Evolutionary conservation across 495 filamentous ascomycete genomes (phyloP).

Genomic region (Geoglossum glabrum): DNA sequence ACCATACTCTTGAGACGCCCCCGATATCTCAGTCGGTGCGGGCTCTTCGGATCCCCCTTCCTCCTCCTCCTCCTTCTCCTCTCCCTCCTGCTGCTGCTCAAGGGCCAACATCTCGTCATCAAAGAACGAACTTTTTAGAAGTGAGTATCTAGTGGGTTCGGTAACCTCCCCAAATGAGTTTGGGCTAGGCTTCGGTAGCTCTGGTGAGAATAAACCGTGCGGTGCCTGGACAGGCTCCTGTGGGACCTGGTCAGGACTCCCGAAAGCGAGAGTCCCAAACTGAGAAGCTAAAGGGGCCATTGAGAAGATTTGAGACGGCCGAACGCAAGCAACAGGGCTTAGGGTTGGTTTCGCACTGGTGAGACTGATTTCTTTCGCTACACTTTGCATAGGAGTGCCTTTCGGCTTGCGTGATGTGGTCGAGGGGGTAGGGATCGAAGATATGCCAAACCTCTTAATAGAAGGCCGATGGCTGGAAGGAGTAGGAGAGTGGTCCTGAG

Average conservation of each 20-base stretch:
- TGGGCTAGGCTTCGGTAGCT: slow-evolving; percentile 6
- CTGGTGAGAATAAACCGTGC: slow-evolving; percentile 25
- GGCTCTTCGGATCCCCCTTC: slow-evolving; percentile 14
- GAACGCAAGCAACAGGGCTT: neutral
- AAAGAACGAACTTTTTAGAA: slow-evolving; percentile 27
- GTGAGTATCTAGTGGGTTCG: slow-evolving; percentile 6
- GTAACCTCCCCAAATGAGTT: neutral
- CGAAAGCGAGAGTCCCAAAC: slow-evolving; percentile 38
- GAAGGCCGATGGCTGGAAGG: neutral
- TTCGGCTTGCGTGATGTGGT: neutral
- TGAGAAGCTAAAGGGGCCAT: slow-evolving; percentile 43
- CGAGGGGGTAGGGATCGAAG: neutral
- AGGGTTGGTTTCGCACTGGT: neutral
- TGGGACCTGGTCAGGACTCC: slow-evolving; percentile 25
- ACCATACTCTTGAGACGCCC: slow-evolving; percentile 40
- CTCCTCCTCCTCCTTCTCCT: slow-evolving; percentile 15
- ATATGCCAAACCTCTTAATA: neutral
- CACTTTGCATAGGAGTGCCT: neutral
- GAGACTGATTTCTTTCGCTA: neutral
- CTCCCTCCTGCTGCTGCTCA: slow-evolving; percentile 14
- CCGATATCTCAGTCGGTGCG: slow-evolving; percentile 22
- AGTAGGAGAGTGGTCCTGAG: slow-evolving; percentile 10
- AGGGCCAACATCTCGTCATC: slow-evolving; percentile 36
- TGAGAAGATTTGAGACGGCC: slow-evolving; percentile 16
- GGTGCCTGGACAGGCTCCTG: slow-evolving; percentile 16